Base-by-base conservation (phyloP, 352 stramenopile genomes). In the Halophytophthora polymorphica region DNA sequence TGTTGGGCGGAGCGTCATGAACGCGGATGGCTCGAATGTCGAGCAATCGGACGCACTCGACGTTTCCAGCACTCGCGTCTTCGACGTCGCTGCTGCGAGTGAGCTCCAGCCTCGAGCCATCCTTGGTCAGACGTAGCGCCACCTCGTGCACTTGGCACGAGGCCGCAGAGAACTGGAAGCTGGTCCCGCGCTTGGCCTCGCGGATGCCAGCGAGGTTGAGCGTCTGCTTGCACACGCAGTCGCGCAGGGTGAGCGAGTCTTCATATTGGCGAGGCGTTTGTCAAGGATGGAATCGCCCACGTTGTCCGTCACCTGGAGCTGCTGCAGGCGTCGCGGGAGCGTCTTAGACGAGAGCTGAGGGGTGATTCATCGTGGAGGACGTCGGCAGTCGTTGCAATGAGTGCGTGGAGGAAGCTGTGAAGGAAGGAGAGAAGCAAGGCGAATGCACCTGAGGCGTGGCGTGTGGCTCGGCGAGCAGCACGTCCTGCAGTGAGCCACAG, bases 151-250 rank as follows among this genome's bases (percentile, higher is more conserved):
- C 15, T 17, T 55, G 21, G 1, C 6, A 2, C 8, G 17, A n/a
- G 0, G 19, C 14, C 38, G 37, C 42, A 39, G 55, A 42, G 11
- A 15, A 35, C 25, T 63, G 53, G 31, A 76, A 73, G 6, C 6
- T 15, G 8, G 45, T 50, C 13, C 67, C 67, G 11, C 60, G 56
- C 21, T 77, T 77, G 18, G 56, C 64, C 43, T 48, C 56, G 23
- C 69, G 57, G 18, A 77, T 61, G 5, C 60, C 60, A 4, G 29
- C 25, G 6, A 77, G 39, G 29, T 67, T 67, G 11, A 58, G 31
- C 37, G 37, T 52, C 53, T 66, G 11, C 11, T 38, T 38, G 3
- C 33, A 38, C 33, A 38, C 33, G 13, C 33, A 38, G 33, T 14
- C 11, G 3, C 33, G 15, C 13, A 38, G 15, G 4, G 6, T 38